Evolutionary conservation across 179 eudicot genomes (phyloP).

Genomic region (Camellia oleifera): DNA sequence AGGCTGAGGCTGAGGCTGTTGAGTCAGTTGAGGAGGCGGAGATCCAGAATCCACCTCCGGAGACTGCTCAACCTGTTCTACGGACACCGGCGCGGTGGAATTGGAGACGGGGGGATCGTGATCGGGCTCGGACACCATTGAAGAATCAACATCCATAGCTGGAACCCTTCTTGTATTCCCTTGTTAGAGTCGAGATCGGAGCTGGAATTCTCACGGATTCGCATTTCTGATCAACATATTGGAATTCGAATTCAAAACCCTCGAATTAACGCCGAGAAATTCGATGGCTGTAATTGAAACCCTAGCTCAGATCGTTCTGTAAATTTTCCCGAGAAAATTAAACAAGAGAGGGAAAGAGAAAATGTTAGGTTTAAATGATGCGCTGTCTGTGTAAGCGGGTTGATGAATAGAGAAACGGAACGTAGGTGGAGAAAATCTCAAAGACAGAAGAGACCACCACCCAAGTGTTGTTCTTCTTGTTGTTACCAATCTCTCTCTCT

Average conservation of each 20-base stretch:
- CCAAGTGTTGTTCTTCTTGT: background rate
- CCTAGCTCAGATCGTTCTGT: background rate
- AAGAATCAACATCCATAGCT: constrained; percentile 53
- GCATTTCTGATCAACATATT: constrained; percentile 28
- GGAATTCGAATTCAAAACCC: constrained; percentile 3
- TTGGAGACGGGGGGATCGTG: constrained; percentile 22
- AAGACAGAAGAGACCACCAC: background rate
- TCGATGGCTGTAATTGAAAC: background rate
- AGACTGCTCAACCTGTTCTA: constrained; percentile 16
- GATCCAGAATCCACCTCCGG: constrained; percentile 17
- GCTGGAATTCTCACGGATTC: constrained; percentile 24
- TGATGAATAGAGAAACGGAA: background rate
- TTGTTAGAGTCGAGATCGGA: constrained; percentile 27
- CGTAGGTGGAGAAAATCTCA: constrained; percentile 9
- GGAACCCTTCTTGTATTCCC: constrained; percentile 12
- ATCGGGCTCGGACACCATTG: constrained; percentile 38
- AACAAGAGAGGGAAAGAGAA: background rate
- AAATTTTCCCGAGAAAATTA: background rate
- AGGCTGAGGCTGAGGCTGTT: constrained; percentile 18
- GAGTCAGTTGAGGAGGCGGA: constrained; percentile 11
- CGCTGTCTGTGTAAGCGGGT: background rate
- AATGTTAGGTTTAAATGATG: background rate
- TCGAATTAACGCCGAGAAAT: background rate
- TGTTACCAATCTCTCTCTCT: background rate
- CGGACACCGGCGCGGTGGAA: constrained; percentile 7